Base-by-base conservation (phyloP, 1,139 yeast genomes). In the Diutina catenulata region DNA sequence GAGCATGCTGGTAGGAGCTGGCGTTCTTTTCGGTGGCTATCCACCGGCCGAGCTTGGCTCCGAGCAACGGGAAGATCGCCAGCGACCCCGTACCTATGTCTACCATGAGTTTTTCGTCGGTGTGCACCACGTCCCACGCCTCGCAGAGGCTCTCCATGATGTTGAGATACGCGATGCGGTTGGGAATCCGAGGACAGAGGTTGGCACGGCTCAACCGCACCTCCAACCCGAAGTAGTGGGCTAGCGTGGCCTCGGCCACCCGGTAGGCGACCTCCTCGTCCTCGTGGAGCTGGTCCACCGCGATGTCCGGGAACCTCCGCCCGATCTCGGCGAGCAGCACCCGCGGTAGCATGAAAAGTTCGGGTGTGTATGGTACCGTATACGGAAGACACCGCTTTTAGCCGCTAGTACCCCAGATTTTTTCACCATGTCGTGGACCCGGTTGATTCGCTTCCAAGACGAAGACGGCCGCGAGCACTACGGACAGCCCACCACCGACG, bases 401-500 rank as follows among this genome's bases (percentile, higher is more conserved):
- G n/a, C n/a, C n/a, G n/a, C n/a, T n/a, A n/a, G n/a, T n/a, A n/a
- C n/a, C n/a, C n/a, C n/a, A n/a, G 11, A 11, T n/a, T 21, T 31
- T 24, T 21, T 26, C 21, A 31, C 35, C 25, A 21, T 20, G 19
- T 26, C 35, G 19, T 31, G 35, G 35, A 31, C 11, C 6, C 20
- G 35, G 21, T 18, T 31, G 11, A 31, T 31, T 19, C n/a, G 35
- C n/a, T 31, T 31, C 35, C n/a, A n/a, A n/a, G 25, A 21, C 25
- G 21, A 31, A n/a, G 21, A 31, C 25, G 35, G 35, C 18, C n/a
- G 13, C 7, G 21, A 19, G 25, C 21, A 31, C 25, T 26, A 21
- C 25, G 35, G 35, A 5, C 25, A 31, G 14, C 35, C 35, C 15
- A 19, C 21, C 5, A 14, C 21, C 4, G 3, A 7, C 10, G 16